These are phyloP conservation scores for Bipolaris victoriae DNA, from an alignment of 2,329 filamentous ascomycete species.

Conservation along the genomic window DNA sequence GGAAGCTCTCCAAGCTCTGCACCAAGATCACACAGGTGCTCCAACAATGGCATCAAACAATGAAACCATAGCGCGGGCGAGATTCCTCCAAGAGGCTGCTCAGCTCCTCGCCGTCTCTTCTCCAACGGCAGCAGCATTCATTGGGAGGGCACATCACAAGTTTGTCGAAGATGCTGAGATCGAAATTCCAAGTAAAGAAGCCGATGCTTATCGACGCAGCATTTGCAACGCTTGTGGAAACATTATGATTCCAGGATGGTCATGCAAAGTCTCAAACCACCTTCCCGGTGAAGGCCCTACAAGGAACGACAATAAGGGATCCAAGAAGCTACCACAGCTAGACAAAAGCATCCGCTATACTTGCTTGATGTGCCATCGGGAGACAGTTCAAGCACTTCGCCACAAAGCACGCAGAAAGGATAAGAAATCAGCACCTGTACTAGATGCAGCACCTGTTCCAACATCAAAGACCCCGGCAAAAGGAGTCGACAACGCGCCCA, in stretches of 20 bases:
- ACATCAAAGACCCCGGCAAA: conserved; percentile 5
- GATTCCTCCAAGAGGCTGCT: conserved; percentile 45
- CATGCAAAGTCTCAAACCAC: conserved; percentile 32
- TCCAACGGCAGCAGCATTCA: conserved; percentile 42
- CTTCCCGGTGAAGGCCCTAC: neutral
- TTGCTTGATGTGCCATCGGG: conserved; percentile 43
- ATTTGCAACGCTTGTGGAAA: conserved; percentile 49
- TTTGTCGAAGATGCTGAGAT: conserved; percentile 39
- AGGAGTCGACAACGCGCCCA: conserved; percentile 24
- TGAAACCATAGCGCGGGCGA: conserved; percentile 29
- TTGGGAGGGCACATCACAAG: conserved; percentile 38
- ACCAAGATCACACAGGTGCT: conserved; percentile 10
- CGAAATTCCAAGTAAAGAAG: conserved; percentile 34
- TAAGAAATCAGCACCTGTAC: conserved; percentile 15
- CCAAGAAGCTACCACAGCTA: conserved; percentile 13
- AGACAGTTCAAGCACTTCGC: conserved; percentile 34
- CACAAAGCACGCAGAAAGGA: conserved; percentile 28
- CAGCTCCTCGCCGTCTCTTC: conserved; percentile 39
- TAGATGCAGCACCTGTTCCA: conserved; percentile 3
- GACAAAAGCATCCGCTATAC: conserved; percentile 34
- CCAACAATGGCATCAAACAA: conserved; percentile 29
- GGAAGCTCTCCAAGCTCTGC: conserved; percentile 18
- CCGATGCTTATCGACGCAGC: conserved; percentile 37
- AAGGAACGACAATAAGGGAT: conserved; percentile 9
- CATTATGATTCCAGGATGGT: conserved; percentile 47